Evolutionary conservation across 495 filamentous ascomycete species (phyloP).

Genomic region (Podospora anserina): DNA sequence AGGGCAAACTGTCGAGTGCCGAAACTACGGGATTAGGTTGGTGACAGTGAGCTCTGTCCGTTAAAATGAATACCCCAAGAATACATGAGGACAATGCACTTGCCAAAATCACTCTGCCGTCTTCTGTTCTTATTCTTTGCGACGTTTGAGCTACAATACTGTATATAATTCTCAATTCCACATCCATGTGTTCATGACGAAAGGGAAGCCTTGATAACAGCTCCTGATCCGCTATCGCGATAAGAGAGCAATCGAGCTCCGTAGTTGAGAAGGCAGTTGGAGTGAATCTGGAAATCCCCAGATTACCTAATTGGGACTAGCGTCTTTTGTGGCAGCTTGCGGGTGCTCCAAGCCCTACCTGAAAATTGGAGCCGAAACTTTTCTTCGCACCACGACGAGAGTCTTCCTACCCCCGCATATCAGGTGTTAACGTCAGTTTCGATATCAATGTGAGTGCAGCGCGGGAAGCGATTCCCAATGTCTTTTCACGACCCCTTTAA

Average conservation of each 20-base stretch:
- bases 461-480: constrained; percentile 2
- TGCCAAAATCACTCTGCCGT: not conserved
- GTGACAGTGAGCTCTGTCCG: not conserved
- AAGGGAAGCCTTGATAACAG: not conserved
- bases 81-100: constrained; percentile 6
- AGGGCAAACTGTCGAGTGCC: constrained; percentile 17
- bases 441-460: constrained; percentile 32
- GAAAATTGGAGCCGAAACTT: constrained; percentile 35
- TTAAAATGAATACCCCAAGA: constrained; percentile 4
- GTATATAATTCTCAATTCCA: constrained; percentile 1
- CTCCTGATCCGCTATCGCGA: not conserved
- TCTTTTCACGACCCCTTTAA: not conserved
- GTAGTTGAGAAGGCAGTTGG: not conserved
- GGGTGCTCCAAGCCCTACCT: constrained; percentile 29
- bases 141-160: not conserved
- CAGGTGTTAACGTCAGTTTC: constrained; percentile 28
- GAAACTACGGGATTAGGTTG: not conserved
- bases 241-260: not conserved
- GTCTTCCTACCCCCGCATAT: constrained; percentile 32
- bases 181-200: not conserved
- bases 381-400: constrained; percentile 32
- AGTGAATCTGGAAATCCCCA: not conserved
- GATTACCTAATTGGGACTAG: constrained; percentile 28
- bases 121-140: not conserved
- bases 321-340: constrained; percentile 9